phyloP scores from a whole-genome alignment of 106 monocot genomes.

The Acorus gramineus region DNA sequence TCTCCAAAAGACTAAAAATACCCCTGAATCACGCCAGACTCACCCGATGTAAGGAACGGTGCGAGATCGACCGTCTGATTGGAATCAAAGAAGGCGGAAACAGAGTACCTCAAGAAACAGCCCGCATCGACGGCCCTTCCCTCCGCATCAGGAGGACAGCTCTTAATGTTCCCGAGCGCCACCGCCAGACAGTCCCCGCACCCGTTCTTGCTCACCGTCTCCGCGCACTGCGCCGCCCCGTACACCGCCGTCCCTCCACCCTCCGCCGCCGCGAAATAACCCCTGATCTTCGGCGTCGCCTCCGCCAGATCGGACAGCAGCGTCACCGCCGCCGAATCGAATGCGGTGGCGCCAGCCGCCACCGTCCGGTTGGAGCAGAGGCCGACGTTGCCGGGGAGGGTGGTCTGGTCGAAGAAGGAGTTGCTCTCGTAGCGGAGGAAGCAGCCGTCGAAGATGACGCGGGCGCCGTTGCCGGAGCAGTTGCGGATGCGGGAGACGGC shows the following conservation, averaged over 20 bases:
- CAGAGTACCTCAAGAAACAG: neutral
- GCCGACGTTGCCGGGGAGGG: slow-evolving; percentile 29
- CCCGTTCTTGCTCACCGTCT: neutral
- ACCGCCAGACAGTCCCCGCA: neutral
- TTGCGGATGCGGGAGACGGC: slow-evolving; percentile 16
- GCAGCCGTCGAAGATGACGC: slow-evolving; percentile 50
- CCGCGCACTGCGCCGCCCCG: slow-evolving; percentile 1
- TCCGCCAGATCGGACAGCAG: slow-evolving; percentile 23
- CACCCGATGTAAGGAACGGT: neutral
- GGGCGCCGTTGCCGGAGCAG: slow-evolving; percentile 52
- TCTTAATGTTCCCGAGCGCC: neutral
- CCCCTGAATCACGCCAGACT: slow-evolving; percentile 13
- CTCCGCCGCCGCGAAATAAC: neutral
- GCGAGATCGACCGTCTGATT: slow-evolving; percentile 40
- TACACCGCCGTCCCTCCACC: slow-evolving; percentile 5
- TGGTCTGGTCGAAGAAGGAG: slow-evolving; percentile 38
- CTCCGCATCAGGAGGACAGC: neutral
- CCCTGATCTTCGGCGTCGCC: neutral
- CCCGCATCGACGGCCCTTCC: neutral
- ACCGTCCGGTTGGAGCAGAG: slow-evolving; percentile 21
- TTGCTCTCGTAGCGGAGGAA: slow-evolving; percentile 47
- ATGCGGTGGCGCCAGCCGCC: neutral
- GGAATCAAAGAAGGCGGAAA: slow-evolving; percentile 16
- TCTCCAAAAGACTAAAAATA: neutral
- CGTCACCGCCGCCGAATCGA: neutral